Evolutionary conservation across 2,329 filamentous ascomycete species (phyloP).

Genomic region (Paraphoma chrysanthemicola): DNA sequence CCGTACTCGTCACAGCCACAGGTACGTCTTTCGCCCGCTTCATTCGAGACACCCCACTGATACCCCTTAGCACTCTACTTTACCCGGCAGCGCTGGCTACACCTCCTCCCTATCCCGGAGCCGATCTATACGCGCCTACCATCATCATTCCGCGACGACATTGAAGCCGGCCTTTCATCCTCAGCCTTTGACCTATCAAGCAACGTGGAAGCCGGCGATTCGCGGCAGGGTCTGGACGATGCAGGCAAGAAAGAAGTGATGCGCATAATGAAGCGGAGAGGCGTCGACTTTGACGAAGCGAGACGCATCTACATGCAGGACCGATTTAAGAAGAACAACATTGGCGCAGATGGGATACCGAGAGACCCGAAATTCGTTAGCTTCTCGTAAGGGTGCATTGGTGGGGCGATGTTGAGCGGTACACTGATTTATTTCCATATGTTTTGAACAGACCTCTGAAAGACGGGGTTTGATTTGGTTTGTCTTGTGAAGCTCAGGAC

Average conservation of each 20-base stretch:
- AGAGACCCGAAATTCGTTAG: slow-evolving; percentile 95
- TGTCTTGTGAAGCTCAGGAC: too few species aligned
- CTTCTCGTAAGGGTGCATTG: slow-evolving; percentile 64
- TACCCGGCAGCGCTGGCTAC: slow-evolving; percentile 79
- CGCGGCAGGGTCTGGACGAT: slow-evolving; percentile 80
- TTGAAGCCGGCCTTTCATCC: slow-evolving; percentile 85
- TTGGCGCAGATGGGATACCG: slow-evolving; percentile 85
- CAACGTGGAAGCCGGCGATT: slow-evolving; percentile 82
- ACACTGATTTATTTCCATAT: not conserved
- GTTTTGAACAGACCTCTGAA: not conserved
- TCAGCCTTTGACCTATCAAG: slow-evolving; percentile 80
- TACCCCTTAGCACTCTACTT: slow-evolving; percentile 71
- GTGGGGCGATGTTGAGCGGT: not conserved
- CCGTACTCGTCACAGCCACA: slow-evolving; percentile 74
- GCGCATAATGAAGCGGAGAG: slow-evolving; percentile 85
- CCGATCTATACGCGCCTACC: slow-evolving; percentile 82
- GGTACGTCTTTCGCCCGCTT: slow-evolving; percentile 53
- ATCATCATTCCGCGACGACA: slow-evolving; percentile 78
- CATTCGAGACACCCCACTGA: slow-evolving; percentile 17
- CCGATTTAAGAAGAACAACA: slow-evolving; percentile 84
- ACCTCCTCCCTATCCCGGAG: slow-evolving; percentile 66
- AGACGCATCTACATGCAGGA: slow-evolving; percentile 85
- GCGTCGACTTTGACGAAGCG: slow-evolving; percentile 89
- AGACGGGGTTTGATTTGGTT: not conserved
- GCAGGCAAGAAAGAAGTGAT: slow-evolving; percentile 81